Evolutionary conservation across 1,139 yeast species (phyloP).

Genomic region (Yamadazyma kanchanaburiensis): DNA sequence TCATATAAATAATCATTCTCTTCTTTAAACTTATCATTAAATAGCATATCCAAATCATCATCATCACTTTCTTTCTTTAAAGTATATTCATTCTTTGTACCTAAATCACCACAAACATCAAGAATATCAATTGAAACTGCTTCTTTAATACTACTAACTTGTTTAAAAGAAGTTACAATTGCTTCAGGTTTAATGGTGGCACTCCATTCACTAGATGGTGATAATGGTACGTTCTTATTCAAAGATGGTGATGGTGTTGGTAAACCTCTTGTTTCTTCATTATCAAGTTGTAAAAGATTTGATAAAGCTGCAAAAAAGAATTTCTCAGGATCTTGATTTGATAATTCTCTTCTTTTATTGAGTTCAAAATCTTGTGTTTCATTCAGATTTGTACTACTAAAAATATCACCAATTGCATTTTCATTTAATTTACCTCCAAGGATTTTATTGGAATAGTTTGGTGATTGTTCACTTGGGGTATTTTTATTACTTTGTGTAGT

Average conservation of each 20-base stretch:
- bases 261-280: constrained; percentile 15
- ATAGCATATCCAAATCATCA: constrained; percentile 27
- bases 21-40: constrained; percentile 16
- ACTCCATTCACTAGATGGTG: constrained; percentile 41
- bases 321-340: constrained; percentile 43
- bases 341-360: constrained; percentile 45
- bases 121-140: constrained; percentile 29
- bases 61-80: constrained; percentile 27
- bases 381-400: constrained; percentile 13
- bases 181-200: constrained; percentile 46
- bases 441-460: constrained; percentile 19
- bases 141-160: constrained; percentile 36
- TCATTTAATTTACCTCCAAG: constrained; percentile 15
- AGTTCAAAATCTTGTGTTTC: constrained; percentile 26
- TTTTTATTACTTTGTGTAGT: constrained; percentile 36
- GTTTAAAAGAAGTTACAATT: constrained; percentile 45
- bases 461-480: constrained; percentile 41
- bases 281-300: constrained; percentile 46
- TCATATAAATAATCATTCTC: constrained; percentile 22
- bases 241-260: constrained; percentile 30
- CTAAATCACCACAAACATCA: constrained; percentile 22
- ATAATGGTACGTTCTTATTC: constrained; percentile 25
- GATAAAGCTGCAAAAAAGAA: constrained; percentile 54
- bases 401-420: constrained; percentile 24
- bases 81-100: constrained; percentile 2